A percentile compares a stretch with the other conserved stretches of the same genome.
Evolutionary conservation across 2,329 filamentous ascomycete genomes (phyloP).

Genomic region (Fusarium secorum): DNA sequence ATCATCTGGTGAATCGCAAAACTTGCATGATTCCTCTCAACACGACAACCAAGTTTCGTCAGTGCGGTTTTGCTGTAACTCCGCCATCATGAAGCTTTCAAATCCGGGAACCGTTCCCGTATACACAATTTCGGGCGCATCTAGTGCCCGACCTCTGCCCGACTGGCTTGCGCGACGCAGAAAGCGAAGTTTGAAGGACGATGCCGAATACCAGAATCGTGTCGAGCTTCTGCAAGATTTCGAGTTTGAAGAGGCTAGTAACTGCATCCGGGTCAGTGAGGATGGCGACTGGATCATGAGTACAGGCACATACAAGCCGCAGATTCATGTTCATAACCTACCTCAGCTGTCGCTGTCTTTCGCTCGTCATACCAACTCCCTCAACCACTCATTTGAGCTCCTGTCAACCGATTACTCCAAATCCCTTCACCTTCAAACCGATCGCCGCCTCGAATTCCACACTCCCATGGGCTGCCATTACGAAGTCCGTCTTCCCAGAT

Average conservation of each 20-base stretch:
- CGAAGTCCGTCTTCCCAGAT: conserved; percentile 86
- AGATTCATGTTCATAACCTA: conserved; percentile 93
- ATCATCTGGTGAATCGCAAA: conserved; percentile 26
- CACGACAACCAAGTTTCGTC: conserved; percentile 22
- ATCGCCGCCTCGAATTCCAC: conserved; percentile 92
- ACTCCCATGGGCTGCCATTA: conserved; percentile 89
- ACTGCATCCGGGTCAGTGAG: conserved; percentile 87
- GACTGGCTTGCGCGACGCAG: conserved; percentile 93
- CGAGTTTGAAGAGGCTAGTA: conserved; percentile 94
- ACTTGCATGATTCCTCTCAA: conserved; percentile 20
- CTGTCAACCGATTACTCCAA: conserved; percentile 93
- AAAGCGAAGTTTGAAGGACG: conserved; percentile 91
- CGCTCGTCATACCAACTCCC: conserved; percentile 86
- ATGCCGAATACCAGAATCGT: conserved; percentile 90
- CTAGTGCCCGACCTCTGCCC: conserved; percentile 84
- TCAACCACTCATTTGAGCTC: conserved; percentile 91
- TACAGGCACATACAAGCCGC: conserved; percentile 75
- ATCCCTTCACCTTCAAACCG: conserved; percentile 90
- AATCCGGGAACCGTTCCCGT: conserved; percentile 86
- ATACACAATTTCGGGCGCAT: conserved; percentile 93
- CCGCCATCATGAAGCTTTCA: conserved; percentile 74
- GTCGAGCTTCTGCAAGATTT: conserved; percentile 97
- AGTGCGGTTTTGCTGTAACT: conserved; percentile 10
- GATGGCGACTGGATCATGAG: conserved; percentile 99
- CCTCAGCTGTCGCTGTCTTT: conserved; percentile 94